A percentile compares a stretch with the other conserved stretches of the same genome.
These are phyloP conservation scores for Ogataea hybrid DNA, from an alignment of 1,139 yeast species.

Conservation along the genomic window DNA sequence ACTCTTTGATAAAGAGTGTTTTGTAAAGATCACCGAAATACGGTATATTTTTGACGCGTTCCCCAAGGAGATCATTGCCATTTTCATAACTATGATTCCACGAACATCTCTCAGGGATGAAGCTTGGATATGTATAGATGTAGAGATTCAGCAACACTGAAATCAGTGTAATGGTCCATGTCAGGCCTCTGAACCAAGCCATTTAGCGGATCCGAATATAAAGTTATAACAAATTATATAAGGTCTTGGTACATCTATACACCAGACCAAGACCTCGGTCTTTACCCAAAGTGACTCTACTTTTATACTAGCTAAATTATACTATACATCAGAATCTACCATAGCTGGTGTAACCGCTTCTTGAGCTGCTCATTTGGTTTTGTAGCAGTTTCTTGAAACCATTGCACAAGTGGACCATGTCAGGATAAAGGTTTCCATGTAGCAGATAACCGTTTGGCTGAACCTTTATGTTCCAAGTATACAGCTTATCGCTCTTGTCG, in stretches of 20 bases:
- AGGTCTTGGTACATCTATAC: background rate
- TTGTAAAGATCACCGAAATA: constrained; percentile 37
- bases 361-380: constrained; percentile 26
- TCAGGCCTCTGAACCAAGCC: constrained; percentile 7
- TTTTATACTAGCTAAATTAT: background rate
- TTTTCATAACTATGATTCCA: constrained; percentile 42
- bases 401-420: constrained; percentile 82
- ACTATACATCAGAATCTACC: constrained; percentile 19
- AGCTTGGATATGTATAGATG: constrained; percentile 73
- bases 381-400: constrained; percentile 68
- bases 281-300: background rate
- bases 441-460: constrained; percentile 83
- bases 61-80: constrained; percentile 14
- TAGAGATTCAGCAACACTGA: constrained; percentile 53
- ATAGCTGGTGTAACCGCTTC: constrained; percentile 20
- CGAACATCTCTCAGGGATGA: constrained; percentile 50
- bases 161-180: constrained; percentile 28
- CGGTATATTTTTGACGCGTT: constrained; percentile 29
- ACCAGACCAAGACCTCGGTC: background rate
- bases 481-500: constrained; percentile 66
- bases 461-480: constrained; percentile 88
- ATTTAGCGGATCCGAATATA: background rate
- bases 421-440: constrained; percentile 79
- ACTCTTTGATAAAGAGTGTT: constrained; percentile 27
- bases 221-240: too few relatives aligned